Evolutionary conservation across 768 basidiomycete species (phyloP).

Genomic region (Trametes coccinea): DNA sequence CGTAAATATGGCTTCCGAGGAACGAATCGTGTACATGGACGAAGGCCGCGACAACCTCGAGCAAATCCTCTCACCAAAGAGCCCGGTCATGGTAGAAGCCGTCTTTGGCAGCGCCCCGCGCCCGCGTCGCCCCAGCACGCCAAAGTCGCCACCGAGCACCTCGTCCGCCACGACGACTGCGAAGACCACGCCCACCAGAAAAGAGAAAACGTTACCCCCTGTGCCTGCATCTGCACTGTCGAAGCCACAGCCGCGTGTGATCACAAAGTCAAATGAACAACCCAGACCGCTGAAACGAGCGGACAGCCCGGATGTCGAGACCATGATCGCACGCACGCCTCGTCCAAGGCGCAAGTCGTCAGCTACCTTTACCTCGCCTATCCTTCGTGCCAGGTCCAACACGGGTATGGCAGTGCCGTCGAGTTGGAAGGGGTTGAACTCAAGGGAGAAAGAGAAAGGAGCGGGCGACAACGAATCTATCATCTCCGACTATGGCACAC

Average conservation of each 20-base stretch:
- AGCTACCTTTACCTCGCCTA: constrained; percentile 23
- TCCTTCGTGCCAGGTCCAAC: constrained; percentile 20
- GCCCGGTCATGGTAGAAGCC: constrained; percentile 18
- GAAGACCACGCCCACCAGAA: constrained; percentile 5
- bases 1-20: constrained; percentile 3
- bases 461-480: constrained; percentile 15
- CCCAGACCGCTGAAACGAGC: constrained; percentile 17
- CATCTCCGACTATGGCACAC: constrained; percentile 21
- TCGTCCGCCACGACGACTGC: constrained; percentile 9
- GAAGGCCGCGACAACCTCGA: not conserved
- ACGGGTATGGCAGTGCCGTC: constrained; percentile 13
- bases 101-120: constrained; percentile 28
- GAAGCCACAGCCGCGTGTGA: not conserved
- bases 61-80: constrained; percentile 17
- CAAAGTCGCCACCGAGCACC: constrained; percentile 12
- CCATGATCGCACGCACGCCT: constrained; percentile 35
- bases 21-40: constrained; percentile 18
- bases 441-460: not conserved
- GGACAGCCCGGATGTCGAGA: constrained; percentile 36
- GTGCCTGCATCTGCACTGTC: not conserved
- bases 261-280: not conserved
- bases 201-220: constrained; percentile 4
- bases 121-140: constrained; percentile 18
- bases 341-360: constrained; percentile 31
- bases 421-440: constrained; percentile 18